Conservation (phyloP, 2,329 filamentous ascomycete species). For the Dactylonectria macrodidyma region DNA sequence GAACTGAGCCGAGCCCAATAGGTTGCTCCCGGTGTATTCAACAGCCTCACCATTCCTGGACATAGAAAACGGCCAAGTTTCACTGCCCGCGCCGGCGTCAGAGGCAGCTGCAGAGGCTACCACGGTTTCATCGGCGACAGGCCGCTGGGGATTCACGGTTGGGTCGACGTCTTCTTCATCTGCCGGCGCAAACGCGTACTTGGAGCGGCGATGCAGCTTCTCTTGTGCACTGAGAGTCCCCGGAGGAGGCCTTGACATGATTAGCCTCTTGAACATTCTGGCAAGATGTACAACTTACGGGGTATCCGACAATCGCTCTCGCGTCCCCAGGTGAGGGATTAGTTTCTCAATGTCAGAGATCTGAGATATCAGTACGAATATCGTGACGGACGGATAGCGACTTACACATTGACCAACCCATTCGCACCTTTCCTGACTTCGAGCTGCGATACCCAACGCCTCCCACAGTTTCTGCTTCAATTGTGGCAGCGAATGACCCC, state of each 20-base stretch:
- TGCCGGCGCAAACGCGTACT: conserved; percentile 33
- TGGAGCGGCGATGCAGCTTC: conserved; percentile 40
- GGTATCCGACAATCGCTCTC: neutral
- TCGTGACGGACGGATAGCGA: accelerated
- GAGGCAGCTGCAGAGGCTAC: neutral
- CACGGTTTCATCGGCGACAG: neutral
- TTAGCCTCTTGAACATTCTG: neutral
- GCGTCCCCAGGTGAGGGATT: conserved; percentile 20
- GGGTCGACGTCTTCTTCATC: conserved; percentile 37
- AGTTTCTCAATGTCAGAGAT: conserved; percentile 35
- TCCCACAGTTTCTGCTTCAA: conserved; percentile 35
- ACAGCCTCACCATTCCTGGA: neutral
- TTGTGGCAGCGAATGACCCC: conserved; percentile 12
- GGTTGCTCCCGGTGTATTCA: neutral
- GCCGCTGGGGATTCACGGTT: conserved; percentile 6
- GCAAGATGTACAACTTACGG: conserved; percentile 20
- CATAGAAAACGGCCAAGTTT: conserved; percentile 29
- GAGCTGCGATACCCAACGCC: conserved; percentile 14
- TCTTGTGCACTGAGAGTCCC: conserved; percentile 9
- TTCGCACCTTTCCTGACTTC: neutral
- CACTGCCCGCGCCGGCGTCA: neutral
- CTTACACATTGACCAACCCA: conserved; percentile 36
- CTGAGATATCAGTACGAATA: conserved; percentile 6
- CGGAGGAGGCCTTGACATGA: neutral
- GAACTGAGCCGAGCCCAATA: neutral